These are phyloP conservation scores for Verticillium klebahnii DNA, from an alignment of 2,329 filamentous ascomycete species.

Conservation along the genomic window DNA sequence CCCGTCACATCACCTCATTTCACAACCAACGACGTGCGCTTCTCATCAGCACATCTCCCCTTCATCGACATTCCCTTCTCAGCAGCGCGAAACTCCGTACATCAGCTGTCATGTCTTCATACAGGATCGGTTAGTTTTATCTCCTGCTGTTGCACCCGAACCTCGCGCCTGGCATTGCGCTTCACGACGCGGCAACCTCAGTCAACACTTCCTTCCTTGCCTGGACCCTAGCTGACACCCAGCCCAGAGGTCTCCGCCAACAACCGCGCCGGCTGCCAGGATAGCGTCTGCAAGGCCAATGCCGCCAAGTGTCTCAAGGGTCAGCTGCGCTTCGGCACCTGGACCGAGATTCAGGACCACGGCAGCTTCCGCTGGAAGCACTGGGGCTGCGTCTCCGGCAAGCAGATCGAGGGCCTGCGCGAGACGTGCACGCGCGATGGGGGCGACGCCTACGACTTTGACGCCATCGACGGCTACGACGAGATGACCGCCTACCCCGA, in stretches of 20 bases:
- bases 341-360: constrained; percentile 59
- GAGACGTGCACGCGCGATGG: constrained; percentile 41
- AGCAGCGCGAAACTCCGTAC: background rate
- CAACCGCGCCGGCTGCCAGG: constrained; percentile 70
- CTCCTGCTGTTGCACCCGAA: background rate
- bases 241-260: constrained; percentile 64
- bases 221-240: constrained; percentile 5
- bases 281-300: constrained; percentile 66
- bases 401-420: constrained; percentile 62
- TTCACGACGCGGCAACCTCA: background rate
- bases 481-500: constrained; percentile 60
- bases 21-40: background rate
- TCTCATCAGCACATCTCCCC: background rate
- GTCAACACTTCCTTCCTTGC: no score
- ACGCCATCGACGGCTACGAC: constrained; percentile 75
- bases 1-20: background rate
- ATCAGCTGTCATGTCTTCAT: constrained; percentile 34
- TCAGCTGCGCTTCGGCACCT: constrained; percentile 70
- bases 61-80: background rate
- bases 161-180: background rate
- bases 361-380: constrained; percentile 76
- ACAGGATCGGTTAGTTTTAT: constrained; percentile 39
- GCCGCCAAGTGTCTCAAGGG: constrained; percentile 72
- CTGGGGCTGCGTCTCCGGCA: constrained; percentile 88
- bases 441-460: constrained; percentile 49